Base-by-base conservation (phyloP, 768 basidiomycete genomes). In the Xerocomellus intermedius region DNA sequence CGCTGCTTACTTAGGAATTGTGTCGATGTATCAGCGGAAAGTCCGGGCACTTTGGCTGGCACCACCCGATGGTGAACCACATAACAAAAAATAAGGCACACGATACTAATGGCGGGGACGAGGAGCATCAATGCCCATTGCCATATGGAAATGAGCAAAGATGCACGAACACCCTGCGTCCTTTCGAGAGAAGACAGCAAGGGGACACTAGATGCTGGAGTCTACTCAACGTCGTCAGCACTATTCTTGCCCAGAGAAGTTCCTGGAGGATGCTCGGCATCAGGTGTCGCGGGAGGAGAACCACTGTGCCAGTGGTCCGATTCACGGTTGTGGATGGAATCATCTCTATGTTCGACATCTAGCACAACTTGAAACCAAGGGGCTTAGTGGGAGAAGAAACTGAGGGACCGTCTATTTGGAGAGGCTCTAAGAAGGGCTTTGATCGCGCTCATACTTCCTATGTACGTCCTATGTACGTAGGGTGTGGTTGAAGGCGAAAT, bases 51-150 rank as follows among this genome's bases (percentile, higher is more conserved):
- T 2, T 24, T 33, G 26, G 42, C 52, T 19, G 51, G 54, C 8
- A 62, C 61, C 26, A 58, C 47, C 8, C 36, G 60, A 49, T 58
- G 55, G 47, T 62, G 61, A 35, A 62, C 61, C 35, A 48, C 47
- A n/a, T 62, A 62, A 14, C 60, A 62, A 33, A 62, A 62, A 4
- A 43, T 19, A 43, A 62, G 61, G 22, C 62, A 62, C 1, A 48
- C 52, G 16, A 55, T 33, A 12, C 33, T 52, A 5, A 62, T 39
- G 5, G n/a, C 9, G 10, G 56, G 52, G 17, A 30, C 42, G 2
- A 62, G 9, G 22, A 62, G 3, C 9, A 52, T n/a, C 37, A 41
- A 14, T 33, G 36, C 32, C 60, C 56, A 55, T 47, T 52, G 41
- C 52, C 46, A 55, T n/a, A 30, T 4, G 22, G 37, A 45, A 36